Evolutionary conservation across 164 flowering plant genomes (phyloP), one percentile per base, ranked within the genome.

Genomic region (Vitis rupestris): DNA sequence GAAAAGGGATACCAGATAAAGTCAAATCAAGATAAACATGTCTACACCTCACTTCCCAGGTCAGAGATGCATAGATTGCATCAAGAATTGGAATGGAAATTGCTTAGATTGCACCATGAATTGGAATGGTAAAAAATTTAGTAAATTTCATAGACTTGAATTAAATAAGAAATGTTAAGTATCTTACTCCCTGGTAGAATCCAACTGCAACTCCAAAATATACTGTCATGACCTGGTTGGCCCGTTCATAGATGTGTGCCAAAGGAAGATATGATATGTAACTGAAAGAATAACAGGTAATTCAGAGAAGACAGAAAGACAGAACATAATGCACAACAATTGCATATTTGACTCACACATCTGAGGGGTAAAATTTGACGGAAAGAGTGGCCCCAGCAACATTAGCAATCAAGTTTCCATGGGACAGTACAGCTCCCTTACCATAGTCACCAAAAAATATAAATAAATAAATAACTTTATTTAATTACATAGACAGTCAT

Each of bases 241-340:
- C 87, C 67, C 99, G 80, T 79, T 95, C 99, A 72, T 84, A 95
- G 59, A 95, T 95, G 86, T 95, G 99, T 27, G 99, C 99, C 88
- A 95, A 75, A 15, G 98, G 99, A 77, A 95, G 95, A 84, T 95
- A 95, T 23, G 99, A 95, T 78, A 93, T 91, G 74, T 85, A 90
- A 59, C 98, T 95, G 95, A 49, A 17, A 64, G 66, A 63, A 57
- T 10, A 57, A 12, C 63, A 61, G 13, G 50, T 16, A 9, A 65
- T 57, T 64, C 68, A 71, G 68, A 53, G 15, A 55, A 49, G 17
- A 47, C 8, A 14, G n/a, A 62, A 27, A 14, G 58, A 52, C 16
- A 68, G 7, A 17, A 16, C 9, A n/a, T 15, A 15, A 69, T 23
- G 55, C 62, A 69, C 15, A 10, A 57, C 44, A 37, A 37, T 37